phyloP scores from a whole-genome alignment of 495 filamentous ascomycete genomes.

The Penicillium argentinense region DNA sequence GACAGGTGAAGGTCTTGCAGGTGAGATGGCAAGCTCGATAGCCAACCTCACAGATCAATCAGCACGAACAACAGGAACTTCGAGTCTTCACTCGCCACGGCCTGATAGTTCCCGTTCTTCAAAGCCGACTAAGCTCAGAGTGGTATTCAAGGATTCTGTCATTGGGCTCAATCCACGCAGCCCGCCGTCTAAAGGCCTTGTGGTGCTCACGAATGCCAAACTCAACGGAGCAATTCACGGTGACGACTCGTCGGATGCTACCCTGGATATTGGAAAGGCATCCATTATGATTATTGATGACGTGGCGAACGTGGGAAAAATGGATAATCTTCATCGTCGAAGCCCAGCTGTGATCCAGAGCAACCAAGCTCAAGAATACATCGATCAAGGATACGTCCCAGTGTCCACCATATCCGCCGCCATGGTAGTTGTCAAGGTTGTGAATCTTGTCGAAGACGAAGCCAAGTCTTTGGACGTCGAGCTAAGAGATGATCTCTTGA shows the following conservation, averaged over 20 bases:
- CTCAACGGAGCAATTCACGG: constrained; percentile 62
- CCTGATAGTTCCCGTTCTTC: constrained; percentile 15
- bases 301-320: constrained; percentile 48
- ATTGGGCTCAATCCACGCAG: constrained; percentile 84
- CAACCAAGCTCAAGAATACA: constrained; percentile 64
- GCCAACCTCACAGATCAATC: constrained; percentile 65
- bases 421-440: constrained; percentile 59
- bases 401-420: constrained; percentile 83
- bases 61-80: constrained; percentile 14
- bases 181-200: constrained; percentile 65
- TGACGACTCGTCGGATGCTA: constrained; percentile 57
- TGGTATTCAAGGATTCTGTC: constrained; percentile 75
- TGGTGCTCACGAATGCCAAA: constrained; percentile 76
- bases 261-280: constrained; percentile 71
- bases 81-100: constrained; percentile 17
- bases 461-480: constrained; percentile 75
- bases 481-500: constrained; percentile 76
- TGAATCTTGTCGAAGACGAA: constrained; percentile 49
- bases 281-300: constrained; percentile 85
- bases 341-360: constrained; percentile 49
- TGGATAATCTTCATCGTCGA: constrained; percentile 46
- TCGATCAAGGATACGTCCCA: constrained; percentile 73
- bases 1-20: constrained; percentile 70
- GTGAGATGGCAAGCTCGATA: constrained; percentile 76
- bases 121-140: constrained; percentile 65